Base-by-base conservation (phyloP, 805 yeast genomes). In the Saccharomycopsis selenospora region DNA sequence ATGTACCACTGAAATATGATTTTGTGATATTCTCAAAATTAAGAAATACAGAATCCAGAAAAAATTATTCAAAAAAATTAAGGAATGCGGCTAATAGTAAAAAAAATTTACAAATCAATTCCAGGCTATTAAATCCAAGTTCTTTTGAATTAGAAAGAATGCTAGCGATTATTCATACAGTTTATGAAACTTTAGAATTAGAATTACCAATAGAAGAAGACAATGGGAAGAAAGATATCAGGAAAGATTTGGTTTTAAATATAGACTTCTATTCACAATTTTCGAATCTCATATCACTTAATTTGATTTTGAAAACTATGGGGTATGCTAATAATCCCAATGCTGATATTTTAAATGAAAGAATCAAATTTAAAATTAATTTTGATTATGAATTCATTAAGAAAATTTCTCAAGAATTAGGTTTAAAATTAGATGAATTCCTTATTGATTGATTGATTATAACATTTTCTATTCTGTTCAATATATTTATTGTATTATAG, bases 81-180 rank as follows among this genome's bases (percentile, higher is more conserved):
- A 29, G 11, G 18, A 17, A 10, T 3, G 25, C 40, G 30, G 14
- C 24, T 17, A 40, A 46, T 22, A 23, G 20, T 8, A 47, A 48
- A 18, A 47, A 43, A 33, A 24, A 45, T 42, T 17, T 25, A 38
- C 24, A n/a, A 26, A 48, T 24, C 38, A 71, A 68, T 46, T 49
- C 61, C n/a, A 59, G 71, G 25, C 58, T 72, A 24, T 61, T 71
- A 24, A 61, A 67, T 7, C 71, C 75, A 3, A 62, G 61, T 36
- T 66, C 59, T 50, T 71, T 72, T 55, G 76, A 71, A 47, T 57
- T 72, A 40, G 76, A 72, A 54, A 59, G 76, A 49, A 55, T 71
- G 54, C 58, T 66, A 51, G 73, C 75, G 6, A 72, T 72, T 33
- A 54, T 72, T n/a, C 62, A 70, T 1, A 71, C 69, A 5, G 67